phyloP scores from a whole-genome alignment of 352 stramenopile genomes.

The Globisporangium radiosum region DNA sequence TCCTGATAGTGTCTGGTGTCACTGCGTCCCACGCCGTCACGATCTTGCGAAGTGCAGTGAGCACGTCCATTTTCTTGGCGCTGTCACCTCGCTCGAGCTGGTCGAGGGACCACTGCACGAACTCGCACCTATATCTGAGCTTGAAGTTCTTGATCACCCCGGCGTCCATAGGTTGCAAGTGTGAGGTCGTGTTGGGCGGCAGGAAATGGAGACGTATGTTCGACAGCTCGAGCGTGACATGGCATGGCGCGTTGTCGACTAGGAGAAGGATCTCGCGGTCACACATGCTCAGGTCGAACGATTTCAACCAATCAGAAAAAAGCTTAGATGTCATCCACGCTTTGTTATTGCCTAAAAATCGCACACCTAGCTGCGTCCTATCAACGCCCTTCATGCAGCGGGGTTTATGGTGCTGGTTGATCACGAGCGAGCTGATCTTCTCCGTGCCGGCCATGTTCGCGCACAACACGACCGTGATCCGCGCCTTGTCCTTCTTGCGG shows the following conservation, averaged over 20 bases:
- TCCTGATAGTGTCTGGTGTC: constrained; percentile 6
- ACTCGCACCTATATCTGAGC: constrained; percentile 6
- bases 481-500: constrained; percentile 10
- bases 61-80: constrained; percentile 6
- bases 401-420: constrained; percentile 5
- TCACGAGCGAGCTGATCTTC: constrained; percentile 11
- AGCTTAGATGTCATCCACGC: constrained; percentile 15
- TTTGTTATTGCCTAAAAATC: constrained; percentile 14
- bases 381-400: constrained; percentile 11
- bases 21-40: constrained; percentile 9
- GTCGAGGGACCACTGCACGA: constrained; percentile 6
- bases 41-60: constrained; percentile 10
- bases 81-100: constrained; percentile 5
- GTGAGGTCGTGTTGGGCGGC: constrained; percentile 13
- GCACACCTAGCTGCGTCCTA: constrained; percentile 1
- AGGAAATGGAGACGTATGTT: constrained; percentile 11
- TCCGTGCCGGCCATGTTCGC: constrained; percentile 11
- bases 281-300: constrained; percentile 6
- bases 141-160: constrained; percentile 18
- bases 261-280: constrained; percentile 8
- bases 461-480: constrained; percentile 9
- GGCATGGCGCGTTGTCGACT: constrained; percentile 10
- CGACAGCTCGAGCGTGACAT: constrained; percentile 9
- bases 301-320: constrained; percentile 12
- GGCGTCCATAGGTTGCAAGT: constrained; percentile 19